Conservation (phyloP, 768 basidiomycete species). For the Coprinopsis marcescibilis region DNA sequence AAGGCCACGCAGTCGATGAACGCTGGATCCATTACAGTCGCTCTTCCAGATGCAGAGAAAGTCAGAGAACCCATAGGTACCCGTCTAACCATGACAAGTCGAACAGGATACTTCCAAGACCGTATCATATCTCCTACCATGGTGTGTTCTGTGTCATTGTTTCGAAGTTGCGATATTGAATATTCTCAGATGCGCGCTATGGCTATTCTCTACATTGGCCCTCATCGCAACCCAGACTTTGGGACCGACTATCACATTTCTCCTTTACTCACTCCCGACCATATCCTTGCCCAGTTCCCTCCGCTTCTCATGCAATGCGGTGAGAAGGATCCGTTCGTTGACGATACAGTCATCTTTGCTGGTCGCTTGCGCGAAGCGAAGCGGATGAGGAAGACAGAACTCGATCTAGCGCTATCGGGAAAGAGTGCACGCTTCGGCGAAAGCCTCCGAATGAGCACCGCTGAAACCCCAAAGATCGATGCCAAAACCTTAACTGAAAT, state of each 20-base stretch:
- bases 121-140: conserved; percentile 92
- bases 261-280: conserved; percentile 82
- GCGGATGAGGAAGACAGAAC: conserved; percentile 68
- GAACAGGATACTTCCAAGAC: conserved; percentile 91
- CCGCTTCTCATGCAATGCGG: conserved; percentile 92
- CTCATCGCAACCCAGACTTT: conserved; percentile 91
- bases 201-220: conserved; percentile 96
- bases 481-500: conserved; percentile 32
- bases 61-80: conserved; percentile 70
- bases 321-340: conserved; percentile 91
- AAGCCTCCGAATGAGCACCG: conserved; percentile 53
- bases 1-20: conserved; percentile 34
- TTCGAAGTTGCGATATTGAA: background rate
- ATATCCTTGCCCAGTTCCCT: conserved; percentile 88
- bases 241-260: conserved; percentile 94
- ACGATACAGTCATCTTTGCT: conserved; percentile 96
- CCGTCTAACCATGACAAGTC: conserved; percentile 89
- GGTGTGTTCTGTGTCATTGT: conserved; percentile 45
- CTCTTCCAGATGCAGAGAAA: conserved; percentile 23
- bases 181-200: conserved; percentile 91
- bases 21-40: conserved; percentile 18
- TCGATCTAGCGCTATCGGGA: conserved; percentile 56
- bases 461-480: conserved; percentile 26
- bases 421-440: conserved; percentile 62
- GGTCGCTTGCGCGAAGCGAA: conserved; percentile 95